Base-by-base conservation (phyloP, 805 yeast species). In the Suhomyces sp. region DNA sequence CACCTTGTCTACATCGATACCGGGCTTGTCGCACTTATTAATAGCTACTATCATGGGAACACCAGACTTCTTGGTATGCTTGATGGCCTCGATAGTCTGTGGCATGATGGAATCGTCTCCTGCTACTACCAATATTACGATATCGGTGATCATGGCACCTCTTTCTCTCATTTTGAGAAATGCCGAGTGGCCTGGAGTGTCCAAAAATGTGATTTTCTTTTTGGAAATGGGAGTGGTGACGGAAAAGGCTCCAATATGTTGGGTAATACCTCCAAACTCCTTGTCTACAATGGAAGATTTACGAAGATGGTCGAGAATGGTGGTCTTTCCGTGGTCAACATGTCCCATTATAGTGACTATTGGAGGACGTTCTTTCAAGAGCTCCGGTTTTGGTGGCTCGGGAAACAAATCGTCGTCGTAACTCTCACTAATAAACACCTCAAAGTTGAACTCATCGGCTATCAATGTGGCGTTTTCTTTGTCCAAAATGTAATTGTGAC, bases 81-180 rank as follows among this genome's bases (percentile, higher is more conserved):
- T 90, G 55, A 94, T 89, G 2, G 98, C 98, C 67, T 94, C 99
- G 40, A 85, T 78, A 0, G 99, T 94, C 66, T 94, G 99, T 0
- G 98, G 98, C 96, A 87, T 94, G 20, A 94, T 96, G 0, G 97
- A 89, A 70, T 94, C 99, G 66, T 94, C 97, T 2, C 96, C 96
- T 0, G 98, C 97, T 19, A 94, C 97, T 2, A 93, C 98, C 50
- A 94, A 76, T 44, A 94, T 80, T 33, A 94, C 89, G 46, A 94
- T 86, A 73, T 94, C 99, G 0, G 99, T 94, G 43, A 92, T 82
- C 58, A 83, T 86, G 0, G 99, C 98, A 44, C 99, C 99, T 59
- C 99, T 80, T 70, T 93, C 96, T 59, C 99, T 82, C 97, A 94
- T 91, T 62, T 91, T 91, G 57, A 94, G 74, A 64, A 94, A 94